A percentile compares a stretch with the other conserved stretches of the same genome.
Conservation (phyloP, 1,284 basidiomycete species). For the Ceratobasidium papillatum region DNA sequence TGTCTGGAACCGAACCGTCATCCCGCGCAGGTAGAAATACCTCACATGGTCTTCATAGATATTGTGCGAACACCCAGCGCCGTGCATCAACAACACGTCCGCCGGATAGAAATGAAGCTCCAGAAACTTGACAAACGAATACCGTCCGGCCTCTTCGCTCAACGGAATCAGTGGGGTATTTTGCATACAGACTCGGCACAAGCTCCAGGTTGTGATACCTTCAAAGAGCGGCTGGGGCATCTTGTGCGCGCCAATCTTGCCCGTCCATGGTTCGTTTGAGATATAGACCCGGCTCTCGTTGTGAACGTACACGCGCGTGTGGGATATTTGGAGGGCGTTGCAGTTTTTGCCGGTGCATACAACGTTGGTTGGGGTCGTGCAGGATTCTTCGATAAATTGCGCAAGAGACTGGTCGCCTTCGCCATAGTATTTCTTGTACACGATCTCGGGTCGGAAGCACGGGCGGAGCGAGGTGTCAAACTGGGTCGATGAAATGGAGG, state of each 20-base stretch:
- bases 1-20: slow-evolving; percentile 90
- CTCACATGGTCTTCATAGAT: slow-evolving; percentile 93
- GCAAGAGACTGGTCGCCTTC: slow-evolving; percentile 92
- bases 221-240: slow-evolving; percentile 55
- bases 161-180: slow-evolving; percentile 90
- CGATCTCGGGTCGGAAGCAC: slow-evolving; percentile 74
- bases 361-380: slow-evolving; percentile 64
- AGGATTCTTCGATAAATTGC: slow-evolving; percentile 86
- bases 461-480: slow-evolving; percentile 50
- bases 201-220: slow-evolving; percentile 91
- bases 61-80: slow-evolving; percentile 90
- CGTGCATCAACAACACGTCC: slow-evolving; percentile 80
- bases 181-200: slow-evolving; percentile 82
- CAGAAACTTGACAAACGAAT: slow-evolving; percentile 93
- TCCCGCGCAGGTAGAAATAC: slow-evolving; percentile 85
- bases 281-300: slow-evolving; percentile 85
- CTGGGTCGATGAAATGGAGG: slow-evolving; percentile 14
- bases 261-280: slow-evolving; percentile 86
- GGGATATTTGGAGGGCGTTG: slow-evolving; percentile 79
- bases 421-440: slow-evolving; percentile 89
- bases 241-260: slow-evolving; percentile 60
- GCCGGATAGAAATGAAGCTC: slow-evolving; percentile 93
- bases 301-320: slow-evolving; percentile 91
- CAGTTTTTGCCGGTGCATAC: slow-evolving; percentile 86
- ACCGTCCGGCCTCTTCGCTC: slow-evolving; percentile 91